phyloP scores from a whole-genome alignment of 2,329 filamentous ascomycete genomes.

The Fusarium sp. region DNA sequence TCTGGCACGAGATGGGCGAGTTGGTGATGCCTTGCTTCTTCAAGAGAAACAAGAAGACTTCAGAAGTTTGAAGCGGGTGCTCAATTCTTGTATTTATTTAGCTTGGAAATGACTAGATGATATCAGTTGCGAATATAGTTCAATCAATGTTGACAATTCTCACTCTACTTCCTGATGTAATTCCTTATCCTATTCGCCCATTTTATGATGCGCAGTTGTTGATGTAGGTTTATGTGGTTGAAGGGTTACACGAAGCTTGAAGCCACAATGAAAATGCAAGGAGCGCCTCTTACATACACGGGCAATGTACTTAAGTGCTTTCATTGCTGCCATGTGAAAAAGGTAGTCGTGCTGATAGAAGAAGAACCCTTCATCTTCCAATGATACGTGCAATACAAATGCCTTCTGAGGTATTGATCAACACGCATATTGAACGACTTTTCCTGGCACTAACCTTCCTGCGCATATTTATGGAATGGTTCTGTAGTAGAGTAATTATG shows the following conservation, averaged over 20 bases:
- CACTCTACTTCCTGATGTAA: not conserved
- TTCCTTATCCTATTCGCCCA: rapidly evolving
- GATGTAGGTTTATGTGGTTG: not conserved
- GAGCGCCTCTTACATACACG: not conserved
- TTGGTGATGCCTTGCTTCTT: conserved; percentile 54
- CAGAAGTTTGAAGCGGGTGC: not conserved
- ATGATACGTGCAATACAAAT: not conserved
- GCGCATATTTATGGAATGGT: rapidly evolving
- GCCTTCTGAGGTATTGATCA: not conserved
- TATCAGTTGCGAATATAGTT: not conserved
- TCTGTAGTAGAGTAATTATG: rapidly evolving
- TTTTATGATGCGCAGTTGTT: not conserved
- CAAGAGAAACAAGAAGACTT: conserved; percentile 15
- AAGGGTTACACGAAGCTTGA: not conserved
- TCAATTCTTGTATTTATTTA: not conserved
- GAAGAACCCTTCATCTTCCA: rapidly evolving
- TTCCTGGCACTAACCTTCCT: rapidly evolving
- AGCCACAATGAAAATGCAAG: not conserved
- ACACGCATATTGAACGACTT: not conserved
- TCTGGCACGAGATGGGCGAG: conserved; percentile 62
- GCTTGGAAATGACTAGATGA: not conserved
- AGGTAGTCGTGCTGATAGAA: not conserved
- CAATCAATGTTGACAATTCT: not conserved
- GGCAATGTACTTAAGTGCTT: rapidly evolving
- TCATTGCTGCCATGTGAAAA: not conserved